Conservation (phyloP, 2,329 filamentous ascomycete species). For the Albophoma yamanashiensis region DNA sequence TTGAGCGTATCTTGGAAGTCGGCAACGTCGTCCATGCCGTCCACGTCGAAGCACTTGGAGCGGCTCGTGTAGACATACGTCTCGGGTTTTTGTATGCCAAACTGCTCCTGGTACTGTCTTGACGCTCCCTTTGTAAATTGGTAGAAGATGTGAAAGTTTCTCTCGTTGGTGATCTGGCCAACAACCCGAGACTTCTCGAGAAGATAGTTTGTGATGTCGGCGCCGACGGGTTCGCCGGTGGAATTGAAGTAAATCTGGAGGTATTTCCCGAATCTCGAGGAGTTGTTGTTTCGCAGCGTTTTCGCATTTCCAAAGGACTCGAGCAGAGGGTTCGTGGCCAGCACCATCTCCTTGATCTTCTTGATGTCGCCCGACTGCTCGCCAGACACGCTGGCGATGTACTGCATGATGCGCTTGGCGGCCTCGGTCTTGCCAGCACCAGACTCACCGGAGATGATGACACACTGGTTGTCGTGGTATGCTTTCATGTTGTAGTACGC, state of each 20-base stretch:
- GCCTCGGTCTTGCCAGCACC: constrained; percentile 98
- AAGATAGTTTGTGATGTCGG: constrained; percentile 96
- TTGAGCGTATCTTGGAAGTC: constrained; percentile 87
- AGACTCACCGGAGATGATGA: constrained; percentile 98
- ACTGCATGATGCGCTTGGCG: constrained; percentile 98
- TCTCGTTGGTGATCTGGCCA: constrained; percentile 87
- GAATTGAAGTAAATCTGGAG: constrained; percentile 92
- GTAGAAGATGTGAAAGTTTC: constrained; percentile 99
- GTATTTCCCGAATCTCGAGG: constrained; percentile 96
- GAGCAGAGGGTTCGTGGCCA: constrained; percentile 92
- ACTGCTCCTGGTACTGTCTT: constrained; percentile 75
- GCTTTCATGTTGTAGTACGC: constrained; percentile 99
- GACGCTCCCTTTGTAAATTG: constrained; percentile 95
- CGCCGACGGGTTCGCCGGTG: constrained; percentile 84
- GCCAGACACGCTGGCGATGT: constrained; percentile 94
- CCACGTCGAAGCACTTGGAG: constrained; percentile 90
- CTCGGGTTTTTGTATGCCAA: constrained; percentile 82
- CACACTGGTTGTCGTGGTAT: constrained; percentile 97
- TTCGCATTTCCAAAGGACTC: constrained; percentile 99
- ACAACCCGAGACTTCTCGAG: constrained; percentile 93
- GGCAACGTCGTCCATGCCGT: constrained; percentile 81
- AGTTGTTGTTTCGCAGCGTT: constrained; percentile 97
- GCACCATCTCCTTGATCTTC: constrained; percentile 97
- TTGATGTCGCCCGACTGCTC: constrained; percentile 79
- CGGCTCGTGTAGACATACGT: constrained; percentile 89